Percentiles rank a stretch among this genome's conserved stretches.
Evolutionary conservation across 2,329 filamentous ascomycete species (phyloP).

Genomic region (Gaeumannomyces tritici): DNA sequence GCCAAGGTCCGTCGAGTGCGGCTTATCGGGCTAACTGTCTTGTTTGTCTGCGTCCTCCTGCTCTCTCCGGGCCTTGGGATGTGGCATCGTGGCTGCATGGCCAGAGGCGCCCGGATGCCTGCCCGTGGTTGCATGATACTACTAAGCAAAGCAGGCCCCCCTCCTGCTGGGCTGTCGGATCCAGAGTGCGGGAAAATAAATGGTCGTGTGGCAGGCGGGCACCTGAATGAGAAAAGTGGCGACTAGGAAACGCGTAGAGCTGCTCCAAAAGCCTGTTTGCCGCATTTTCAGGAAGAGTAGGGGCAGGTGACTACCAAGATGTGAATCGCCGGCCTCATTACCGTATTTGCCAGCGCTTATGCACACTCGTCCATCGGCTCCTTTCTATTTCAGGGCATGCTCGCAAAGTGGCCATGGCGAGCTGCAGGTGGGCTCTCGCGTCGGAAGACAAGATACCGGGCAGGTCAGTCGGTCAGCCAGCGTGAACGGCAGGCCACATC

Average conservation of each 20-base stretch:
- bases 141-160: neutral
- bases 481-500: neutral
- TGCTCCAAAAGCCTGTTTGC: too few species aligned
- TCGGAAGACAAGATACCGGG: too few species aligned
- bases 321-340: too few species aligned
- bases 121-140: neutral
- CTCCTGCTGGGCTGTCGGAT: neutral
- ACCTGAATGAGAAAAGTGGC: neutral
- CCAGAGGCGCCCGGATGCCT: neutral
- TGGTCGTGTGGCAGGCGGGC: neutral
- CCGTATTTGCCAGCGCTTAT: too few species aligned
- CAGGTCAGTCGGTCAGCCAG: neutral
- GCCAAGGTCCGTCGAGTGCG: neutral
- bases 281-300: too few species aligned
- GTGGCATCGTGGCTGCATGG: neutral
- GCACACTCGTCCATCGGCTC: too few species aligned
- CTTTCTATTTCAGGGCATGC: too few species aligned
- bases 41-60: neutral
- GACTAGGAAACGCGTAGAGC: neutral
- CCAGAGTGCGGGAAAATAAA: too few species aligned
- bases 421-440: too few species aligned
- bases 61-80: neutral
- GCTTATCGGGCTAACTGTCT: neutral
- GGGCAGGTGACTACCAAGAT: too few species aligned
- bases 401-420: too few species aligned